Evolutionary conservation across 257 asterid species (phyloP).

Genomic region (Jacaranda mimosifolia): DNA sequence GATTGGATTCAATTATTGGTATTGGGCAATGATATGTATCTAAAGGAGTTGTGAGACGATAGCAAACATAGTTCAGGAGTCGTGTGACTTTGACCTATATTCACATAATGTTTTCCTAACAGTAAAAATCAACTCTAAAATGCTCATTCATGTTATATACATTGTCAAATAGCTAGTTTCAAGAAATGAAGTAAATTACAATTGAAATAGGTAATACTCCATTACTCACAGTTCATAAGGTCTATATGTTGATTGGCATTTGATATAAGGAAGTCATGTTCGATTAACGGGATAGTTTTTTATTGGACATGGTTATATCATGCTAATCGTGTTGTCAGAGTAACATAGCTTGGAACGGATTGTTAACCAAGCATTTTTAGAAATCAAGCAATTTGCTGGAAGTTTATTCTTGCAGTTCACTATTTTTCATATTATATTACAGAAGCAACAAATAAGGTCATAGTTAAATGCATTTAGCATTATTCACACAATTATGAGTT

Average conservation of each 20-base stretch:
- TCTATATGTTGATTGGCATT: neutral
- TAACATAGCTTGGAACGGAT: conserved; percentile 16
- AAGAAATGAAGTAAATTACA: neutral
- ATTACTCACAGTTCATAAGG: neutral
- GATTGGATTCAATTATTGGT: neutral
- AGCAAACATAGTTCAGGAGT: neutral
- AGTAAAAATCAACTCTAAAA: neutral
- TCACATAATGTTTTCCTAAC: neutral
- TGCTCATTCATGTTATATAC: neutral
- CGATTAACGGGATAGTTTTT: neutral
- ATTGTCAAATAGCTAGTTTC: neutral
- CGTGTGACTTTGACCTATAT: neutral
- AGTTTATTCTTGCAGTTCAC: conserved; percentile 23
- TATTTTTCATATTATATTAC: neutral
- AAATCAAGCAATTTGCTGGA: conserved; percentile 4
- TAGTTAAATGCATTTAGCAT: no score
- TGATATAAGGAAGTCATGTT: neutral
- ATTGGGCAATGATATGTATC: neutral
- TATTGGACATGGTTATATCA: neutral
- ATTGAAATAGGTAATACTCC: neutral
- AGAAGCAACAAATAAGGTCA: no score
- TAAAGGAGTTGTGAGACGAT: conserved; percentile 1
- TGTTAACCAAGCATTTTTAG: neutral
- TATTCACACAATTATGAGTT: no score
- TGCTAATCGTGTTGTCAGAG: neutral